These are phyloP conservation scores for Lipomyces starkeyi DNA, from an alignment of 805 yeast genomes.

Conservation along the genomic window DNA sequence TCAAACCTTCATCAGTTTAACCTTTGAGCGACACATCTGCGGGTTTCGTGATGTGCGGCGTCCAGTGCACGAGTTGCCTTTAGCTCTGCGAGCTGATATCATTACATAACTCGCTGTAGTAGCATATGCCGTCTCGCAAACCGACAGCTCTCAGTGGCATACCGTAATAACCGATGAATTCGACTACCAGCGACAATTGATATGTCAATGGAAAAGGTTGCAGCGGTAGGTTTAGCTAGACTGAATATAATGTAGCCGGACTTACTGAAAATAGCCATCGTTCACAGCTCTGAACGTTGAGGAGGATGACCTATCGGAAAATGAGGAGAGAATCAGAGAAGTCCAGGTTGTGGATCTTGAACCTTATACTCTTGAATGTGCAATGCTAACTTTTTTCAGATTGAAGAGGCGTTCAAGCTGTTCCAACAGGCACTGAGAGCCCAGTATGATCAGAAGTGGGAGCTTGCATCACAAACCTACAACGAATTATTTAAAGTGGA, in stretches of 20 bases:
- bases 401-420: constrained; percentile 79
- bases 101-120: no score
- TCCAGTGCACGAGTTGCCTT: no score
- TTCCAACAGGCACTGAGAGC: constrained; percentile 71
- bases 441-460: constrained; percentile 59
- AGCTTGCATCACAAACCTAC: constrained; percentile 61
- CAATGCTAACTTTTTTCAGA: constrained; percentile 37
- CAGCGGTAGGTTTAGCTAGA: constrained; percentile 3
- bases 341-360: constrained; percentile 58
- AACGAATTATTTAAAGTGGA: constrained; percentile 69
- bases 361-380: background rate
- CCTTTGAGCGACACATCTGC: background rate
- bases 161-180: background rate
- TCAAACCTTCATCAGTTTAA: background rate
- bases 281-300: constrained; percentile 81
- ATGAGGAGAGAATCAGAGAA: constrained; percentile 90
- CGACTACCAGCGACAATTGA: background rate
- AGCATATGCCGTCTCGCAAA: background rate
- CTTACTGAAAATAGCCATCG: constrained; percentile 25
- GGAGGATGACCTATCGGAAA: constrained; percentile 69
- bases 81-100: no score
- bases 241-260: background rate
- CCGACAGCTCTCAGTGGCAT: background rate
- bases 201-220: constrained; percentile 8
- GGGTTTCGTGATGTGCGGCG: constrained; percentile 5